phyloP scores from a whole-genome alignment of 2,329 filamentous ascomycete species.

The Pyrenochaeta sp. region DNA sequence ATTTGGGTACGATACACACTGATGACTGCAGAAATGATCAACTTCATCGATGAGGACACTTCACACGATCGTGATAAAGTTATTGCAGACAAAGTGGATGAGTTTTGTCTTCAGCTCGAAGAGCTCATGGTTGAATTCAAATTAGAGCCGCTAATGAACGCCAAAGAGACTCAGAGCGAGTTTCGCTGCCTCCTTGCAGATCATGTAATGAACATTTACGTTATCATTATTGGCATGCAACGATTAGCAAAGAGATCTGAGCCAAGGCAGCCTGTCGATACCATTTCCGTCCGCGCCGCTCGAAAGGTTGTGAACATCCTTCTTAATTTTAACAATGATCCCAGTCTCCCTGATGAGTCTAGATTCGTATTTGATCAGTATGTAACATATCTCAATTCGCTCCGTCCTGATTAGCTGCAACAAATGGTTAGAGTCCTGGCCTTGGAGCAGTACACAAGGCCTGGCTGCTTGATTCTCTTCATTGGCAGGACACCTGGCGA shows the following conservation, averaged over 20 bases:
- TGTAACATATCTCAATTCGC: slow-evolving; percentile 1
- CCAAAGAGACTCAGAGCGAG: not conserved
- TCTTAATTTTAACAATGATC: slow-evolving; percentile 24
- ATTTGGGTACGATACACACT: slow-evolving; percentile 33
- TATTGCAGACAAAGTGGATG: slow-evolving; percentile 19
- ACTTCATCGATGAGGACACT: slow-evolving; percentile 21
- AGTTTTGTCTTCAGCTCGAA: slow-evolving; percentile 27
- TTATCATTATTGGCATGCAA: slow-evolving; percentile 37
- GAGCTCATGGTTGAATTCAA: slow-evolving; percentile 31
- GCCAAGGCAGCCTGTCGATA: slow-evolving; percentile 13
- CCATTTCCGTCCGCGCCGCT: slow-evolving; percentile 28
- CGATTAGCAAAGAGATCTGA: slow-evolving; percentile 17
- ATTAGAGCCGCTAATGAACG: slow-evolving; percentile 22
- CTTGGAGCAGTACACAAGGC: too few relatives aligned
- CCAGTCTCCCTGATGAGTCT: slow-evolving; percentile 1
- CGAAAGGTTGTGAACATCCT: slow-evolving; percentile 32
- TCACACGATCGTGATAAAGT: slow-evolving; percentile 1
- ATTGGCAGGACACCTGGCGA: not conserved
- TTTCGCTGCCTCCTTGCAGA: slow-evolving; percentile 32
- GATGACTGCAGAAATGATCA: slow-evolving; percentile 27
- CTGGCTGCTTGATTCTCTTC: not conserved
- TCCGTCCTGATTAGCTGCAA: not conserved
- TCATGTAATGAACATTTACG: slow-evolving; percentile 34
- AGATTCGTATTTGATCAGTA: slow-evolving; percentile 31
- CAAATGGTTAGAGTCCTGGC: too few relatives aligned